Conservation (phyloP, 768 basidiomycete species). For the Epithele typhae region DNA sequence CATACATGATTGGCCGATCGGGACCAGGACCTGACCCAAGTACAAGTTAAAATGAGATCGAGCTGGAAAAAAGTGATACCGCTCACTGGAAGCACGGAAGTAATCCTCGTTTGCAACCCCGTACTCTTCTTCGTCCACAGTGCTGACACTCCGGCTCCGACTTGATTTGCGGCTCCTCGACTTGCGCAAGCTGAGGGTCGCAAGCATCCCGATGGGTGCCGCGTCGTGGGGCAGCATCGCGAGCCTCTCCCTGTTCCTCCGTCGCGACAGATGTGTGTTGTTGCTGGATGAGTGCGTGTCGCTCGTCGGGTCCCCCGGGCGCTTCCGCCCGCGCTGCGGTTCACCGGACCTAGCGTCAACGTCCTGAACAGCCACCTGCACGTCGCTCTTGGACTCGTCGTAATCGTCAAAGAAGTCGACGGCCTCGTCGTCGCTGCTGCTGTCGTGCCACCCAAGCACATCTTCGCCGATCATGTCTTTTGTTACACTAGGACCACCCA, state of each 20-base stretch:
- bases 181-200: constrained; percentile 53
- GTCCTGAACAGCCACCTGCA: constrained; percentile 16
- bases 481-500: constrained; percentile 52
- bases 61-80: background rate
- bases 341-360: constrained; percentile 32
- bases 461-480: constrained; percentile 46
- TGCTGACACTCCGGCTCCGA: constrained; percentile 27
- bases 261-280: constrained; percentile 11
- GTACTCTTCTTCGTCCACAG: constrained; percentile 41
- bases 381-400: constrained; percentile 30
- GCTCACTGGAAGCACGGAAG: constrained; percentile 55
- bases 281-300: background rate
- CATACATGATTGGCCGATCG: constrained; percentile 31
- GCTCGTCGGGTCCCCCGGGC: background rate
- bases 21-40: constrained; percentile 21
- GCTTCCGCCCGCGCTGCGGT: constrained; percentile 11
- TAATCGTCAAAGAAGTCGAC: constrained; percentile 13
- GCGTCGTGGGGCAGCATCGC: constrained; percentile 58
- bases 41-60: background rate
- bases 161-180: constrained; percentile 15
- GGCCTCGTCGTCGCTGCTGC: constrained; percentile 27
- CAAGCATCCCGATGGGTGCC: constrained; percentile 73
- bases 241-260: constrained; percentile 34
- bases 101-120: constrained; percentile 68
- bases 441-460: constrained; percentile 32